phyloP scores from a whole-genome alignment of 2,329 filamentous ascomycete species.

The Ceratocystis alfenasii region DNA sequence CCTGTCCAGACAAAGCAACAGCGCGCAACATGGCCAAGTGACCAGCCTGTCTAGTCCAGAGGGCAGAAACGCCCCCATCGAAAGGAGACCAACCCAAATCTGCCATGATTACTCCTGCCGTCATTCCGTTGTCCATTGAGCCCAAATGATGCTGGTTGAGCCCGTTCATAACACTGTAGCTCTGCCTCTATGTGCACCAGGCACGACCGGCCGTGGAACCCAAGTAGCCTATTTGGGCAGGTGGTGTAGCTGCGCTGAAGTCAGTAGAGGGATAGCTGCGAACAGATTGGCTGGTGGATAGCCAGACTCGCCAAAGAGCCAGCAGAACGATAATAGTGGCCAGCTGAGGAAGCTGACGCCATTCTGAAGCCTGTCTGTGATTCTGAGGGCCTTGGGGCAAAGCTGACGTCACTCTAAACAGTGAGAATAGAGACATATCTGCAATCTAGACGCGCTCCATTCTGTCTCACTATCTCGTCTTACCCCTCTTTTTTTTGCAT shows the following conservation, averaged over 20 bases:
- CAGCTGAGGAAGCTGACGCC: neutral
- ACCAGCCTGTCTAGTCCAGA: neutral
- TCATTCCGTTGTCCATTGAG: neutral
- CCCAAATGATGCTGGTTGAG: neutral
- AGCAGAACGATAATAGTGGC: neutral
- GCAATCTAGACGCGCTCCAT: neutral
- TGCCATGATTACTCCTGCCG: neutral
- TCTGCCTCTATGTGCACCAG: conserved; percentile 4
- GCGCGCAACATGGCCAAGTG: neutral
- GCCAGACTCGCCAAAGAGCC: neutral
- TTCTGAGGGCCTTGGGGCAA: neutral
- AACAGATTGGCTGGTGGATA: neutral
- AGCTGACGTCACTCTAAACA: neutral
- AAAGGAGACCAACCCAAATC: neutral
- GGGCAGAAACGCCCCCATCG: too few species aligned
- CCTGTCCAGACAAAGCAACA: neutral
- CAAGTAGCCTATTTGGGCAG: neutral
- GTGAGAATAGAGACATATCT: neutral
- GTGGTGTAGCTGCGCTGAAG: neutral
- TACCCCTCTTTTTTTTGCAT: neutral
- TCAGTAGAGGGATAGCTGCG: neutral
- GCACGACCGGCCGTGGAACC: neutral
- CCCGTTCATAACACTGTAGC: neutral
- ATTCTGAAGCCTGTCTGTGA: neutral
- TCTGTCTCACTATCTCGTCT: neutral